These are phyloP conservation scores for Byssochlamys sp. DNA, from an alignment of 2,329 filamentous ascomycete genomes.

Conservation along the genomic window DNA sequence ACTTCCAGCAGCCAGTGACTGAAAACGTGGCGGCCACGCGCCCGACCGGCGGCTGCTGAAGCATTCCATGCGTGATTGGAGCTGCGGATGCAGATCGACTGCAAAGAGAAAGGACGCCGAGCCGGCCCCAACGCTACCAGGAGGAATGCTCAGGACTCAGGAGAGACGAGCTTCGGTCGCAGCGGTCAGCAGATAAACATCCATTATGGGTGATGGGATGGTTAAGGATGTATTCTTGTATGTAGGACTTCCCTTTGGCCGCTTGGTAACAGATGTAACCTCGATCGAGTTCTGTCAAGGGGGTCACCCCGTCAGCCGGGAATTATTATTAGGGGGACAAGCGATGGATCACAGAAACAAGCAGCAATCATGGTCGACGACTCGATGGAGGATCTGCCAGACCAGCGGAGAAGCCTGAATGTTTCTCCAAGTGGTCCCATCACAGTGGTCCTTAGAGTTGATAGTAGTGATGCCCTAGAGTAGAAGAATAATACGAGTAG, in stretches of 20 bases:
- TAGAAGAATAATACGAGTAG: neutral
- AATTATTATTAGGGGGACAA: neutral
- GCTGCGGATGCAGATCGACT: neutral
- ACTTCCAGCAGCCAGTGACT: neutral
- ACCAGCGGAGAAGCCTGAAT: neutral
- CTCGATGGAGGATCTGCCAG: neutral
- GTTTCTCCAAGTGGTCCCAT: neutral
- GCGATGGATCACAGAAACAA: neutral
- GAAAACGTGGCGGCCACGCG: neutral
- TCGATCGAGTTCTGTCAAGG: neutral
- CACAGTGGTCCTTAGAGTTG: neutral
- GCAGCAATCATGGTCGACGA: neutral
- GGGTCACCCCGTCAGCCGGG: neutral
- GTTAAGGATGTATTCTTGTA: neutral
- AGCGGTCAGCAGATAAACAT: neutral
- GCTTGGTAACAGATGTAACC: neutral
- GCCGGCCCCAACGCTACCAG: neutral
- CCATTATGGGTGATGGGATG: neutral
- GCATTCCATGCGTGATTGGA: neutral
- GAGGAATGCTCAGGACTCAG: neutral
- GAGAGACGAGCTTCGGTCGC: neutral
- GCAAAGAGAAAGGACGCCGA: neutral
- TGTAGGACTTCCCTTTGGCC: neutral
- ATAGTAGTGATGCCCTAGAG: neutral
- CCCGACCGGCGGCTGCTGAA: neutral